phyloP scores from a whole-genome alignment of 2,329 filamentous ascomycete genomes.

The Colletotrichum sp. region DNA sequence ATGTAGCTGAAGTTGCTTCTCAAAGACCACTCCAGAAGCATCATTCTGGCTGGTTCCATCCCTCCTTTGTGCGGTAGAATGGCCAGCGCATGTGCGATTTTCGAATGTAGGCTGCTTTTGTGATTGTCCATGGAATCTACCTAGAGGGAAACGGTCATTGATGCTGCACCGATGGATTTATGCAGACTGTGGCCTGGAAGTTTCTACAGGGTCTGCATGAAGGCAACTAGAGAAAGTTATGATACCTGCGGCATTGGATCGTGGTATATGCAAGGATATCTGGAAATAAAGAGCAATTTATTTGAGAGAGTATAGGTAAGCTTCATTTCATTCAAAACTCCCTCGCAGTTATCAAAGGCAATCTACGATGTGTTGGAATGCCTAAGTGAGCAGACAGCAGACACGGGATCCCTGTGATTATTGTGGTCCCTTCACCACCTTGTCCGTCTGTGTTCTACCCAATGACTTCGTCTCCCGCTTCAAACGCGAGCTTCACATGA shows the following conservation, averaged over 20 bases:
- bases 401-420: too few species aligned
- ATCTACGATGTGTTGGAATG: rapidly evolving
- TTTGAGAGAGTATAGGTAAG: too few species aligned
- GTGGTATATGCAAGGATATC: too few species aligned
- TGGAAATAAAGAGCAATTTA: too few species aligned
- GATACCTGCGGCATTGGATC: background rate
- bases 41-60: background rate
- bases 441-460: background rate
- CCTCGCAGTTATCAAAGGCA: background rate
- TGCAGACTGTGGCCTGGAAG: background rate
- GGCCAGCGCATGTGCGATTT: too few species aligned
- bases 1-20: background rate
- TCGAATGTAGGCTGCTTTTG: too few species aligned
- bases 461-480: background rate
- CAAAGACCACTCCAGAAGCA: rapidly evolving
- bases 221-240: background rate
- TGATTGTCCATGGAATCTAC: too few species aligned
- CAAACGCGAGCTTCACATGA: background rate
- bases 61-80: background rate
- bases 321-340: background rate
- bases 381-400: too few species aligned
- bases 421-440: too few species aligned
- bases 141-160: too few species aligned
- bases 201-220: background rate
- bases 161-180: too few species aligned